Evolutionary conservation across 2,329 filamentous ascomycete species (phyloP), one percentile per base, ranked within the genome.

Genomic region (Ambrosiella beaveri): DNA sequence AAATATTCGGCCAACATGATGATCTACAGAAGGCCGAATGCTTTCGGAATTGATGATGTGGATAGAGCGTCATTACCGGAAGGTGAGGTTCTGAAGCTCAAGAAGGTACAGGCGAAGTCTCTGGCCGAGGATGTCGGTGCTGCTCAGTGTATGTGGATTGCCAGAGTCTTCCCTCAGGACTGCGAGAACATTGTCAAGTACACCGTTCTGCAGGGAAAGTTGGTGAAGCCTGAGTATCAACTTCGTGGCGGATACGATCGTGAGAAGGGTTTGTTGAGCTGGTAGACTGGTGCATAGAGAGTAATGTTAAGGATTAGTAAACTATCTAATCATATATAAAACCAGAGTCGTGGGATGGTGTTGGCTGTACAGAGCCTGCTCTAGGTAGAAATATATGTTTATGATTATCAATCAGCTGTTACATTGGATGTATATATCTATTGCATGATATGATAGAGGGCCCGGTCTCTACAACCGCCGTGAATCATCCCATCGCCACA

Each of bases 1-100:
- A 96, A 96, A 73, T 97, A 95, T 71, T 83, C 84, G 52, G 93
- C 93, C 36, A 98, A 98, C 65, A 81, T 97, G 64, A 86, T 98
- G 74, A 76, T 98, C 1, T 97, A 98, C 69, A 79, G 93, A 8
- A 77, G 78, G 57, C 74, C 73, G 6, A 74, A 81, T 64, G 74
- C 78, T 0, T 81, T 80, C 65, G 78, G 77, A 0, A 64, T 78
- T 47, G 78, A 80, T 59, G 62, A 62, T 60, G 61, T 63, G 37
- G 63, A 67, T 57, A 38, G 57, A 39, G 55, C 15, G 13, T 44
- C 49, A 40, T 27, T 58, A 47, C 65, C 63, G 11, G 64, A 67
- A 56, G 65, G 66, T 53, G 58, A 68, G 65, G 56, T 65, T 64
- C 53, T 69, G 67, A 39, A 65, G 44, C 54, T 41, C 62, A 66